Conservation (phyloP, 2,329 filamentous ascomycete species). For the Seiridium cupressi region DNA sequence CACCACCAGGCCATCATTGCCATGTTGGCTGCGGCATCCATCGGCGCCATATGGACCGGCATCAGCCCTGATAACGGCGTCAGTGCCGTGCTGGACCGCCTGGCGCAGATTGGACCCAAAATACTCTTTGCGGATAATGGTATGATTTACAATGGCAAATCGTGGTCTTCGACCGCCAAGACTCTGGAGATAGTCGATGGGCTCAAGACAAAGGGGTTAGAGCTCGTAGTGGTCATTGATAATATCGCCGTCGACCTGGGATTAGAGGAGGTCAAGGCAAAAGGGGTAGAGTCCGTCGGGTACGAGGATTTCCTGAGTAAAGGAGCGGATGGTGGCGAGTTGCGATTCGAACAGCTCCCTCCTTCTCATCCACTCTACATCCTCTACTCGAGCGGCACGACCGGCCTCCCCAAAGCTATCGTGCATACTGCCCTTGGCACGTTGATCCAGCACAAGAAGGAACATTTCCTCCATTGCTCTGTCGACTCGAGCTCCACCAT, state of each 20-base stretch:
- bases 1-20: conserved; percentile 84
- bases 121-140: conserved; percentile 87
- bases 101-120: conserved; percentile 80
- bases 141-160: conserved; percentile 86
- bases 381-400: conserved; percentile 90
- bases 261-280: conserved; percentile 37
- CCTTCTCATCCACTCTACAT: conserved; percentile 92
- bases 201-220: conserved; percentile 58
- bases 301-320: conserved; percentile 43
- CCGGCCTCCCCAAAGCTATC: conserved; percentile 84
- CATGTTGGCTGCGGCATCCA: conserved; percentile 77
- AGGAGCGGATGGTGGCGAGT: conserved; percentile 40
- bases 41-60: conserved; percentile 90
- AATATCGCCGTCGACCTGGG: conserved; percentile 52
- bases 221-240: conserved; percentile 72
- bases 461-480: conserved; percentile 84
- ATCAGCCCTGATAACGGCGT: conserved; percentile 92
- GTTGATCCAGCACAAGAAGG: conserved; percentile 94
- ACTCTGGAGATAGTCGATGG: conserved; percentile 71
- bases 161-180: conserved; percentile 78
- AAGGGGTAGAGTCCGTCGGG: conserved; percentile 39
- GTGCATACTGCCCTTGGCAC: conserved; percentile 90
- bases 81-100: conserved; percentile 82
- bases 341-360: conserved; percentile 72
- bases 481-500: conserved; percentile 70